Conservation (phyloP, 495 filamentous ascomycete species). For the Bryoglossum gracile region DNA sequence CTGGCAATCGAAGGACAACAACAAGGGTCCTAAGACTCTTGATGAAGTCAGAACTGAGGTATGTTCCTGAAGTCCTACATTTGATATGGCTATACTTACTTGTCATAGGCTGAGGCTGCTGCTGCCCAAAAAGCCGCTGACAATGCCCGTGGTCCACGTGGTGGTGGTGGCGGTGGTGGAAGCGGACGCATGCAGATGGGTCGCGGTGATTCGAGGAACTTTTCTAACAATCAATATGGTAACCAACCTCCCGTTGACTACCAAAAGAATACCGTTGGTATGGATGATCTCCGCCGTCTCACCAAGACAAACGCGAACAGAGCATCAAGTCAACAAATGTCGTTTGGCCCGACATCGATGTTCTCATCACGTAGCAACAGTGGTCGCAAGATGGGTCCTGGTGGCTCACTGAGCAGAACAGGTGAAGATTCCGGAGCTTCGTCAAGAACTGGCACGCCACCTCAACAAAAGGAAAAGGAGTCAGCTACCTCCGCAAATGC, state of each 20-base stretch:
- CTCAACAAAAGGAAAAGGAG: slow-evolving; percentile 61
- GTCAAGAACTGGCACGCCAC: slow-evolving; percentile 82
- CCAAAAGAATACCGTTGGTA: slow-evolving; percentile 70
- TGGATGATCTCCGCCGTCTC: slow-evolving; percentile 81
- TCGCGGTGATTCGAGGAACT: slow-evolving; percentile 79
- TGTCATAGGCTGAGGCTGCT: slow-evolving; percentile 50
- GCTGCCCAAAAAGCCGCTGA: slow-evolving; percentile 63
- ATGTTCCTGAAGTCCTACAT: slow-evolving; percentile 25
- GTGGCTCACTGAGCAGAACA: slow-evolving; percentile 58
- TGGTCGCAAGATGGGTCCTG: slow-evolving; percentile 69
- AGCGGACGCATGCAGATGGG: slow-evolving; percentile 63
- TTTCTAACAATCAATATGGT: slow-evolving; percentile 56
- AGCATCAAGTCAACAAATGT: slow-evolving; percentile 52
- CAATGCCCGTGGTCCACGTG: slow-evolving; percentile 51
- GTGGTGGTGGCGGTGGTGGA: slow-evolving; percentile 49
- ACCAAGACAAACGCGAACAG: slow-evolving; percentile 41
- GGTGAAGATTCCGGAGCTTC: slow-evolving; percentile 76
- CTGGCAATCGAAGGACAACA: slow-evolving; percentile 80
- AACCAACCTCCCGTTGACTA: slow-evolving; percentile 59
- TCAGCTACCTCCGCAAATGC: slow-evolving; percentile 69
- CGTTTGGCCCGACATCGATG: slow-evolving; percentile 73
- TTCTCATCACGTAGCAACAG: slow-evolving; percentile 75
- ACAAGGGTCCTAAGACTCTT: slow-evolving; percentile 95
- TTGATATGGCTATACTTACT: slow-evolving; percentile 11
- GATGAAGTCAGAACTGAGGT: slow-evolving; percentile 83